phyloP scores from a whole-genome alignment of 2,329 filamentous ascomycete species.

The Fusarium zealandicum region DNA sequence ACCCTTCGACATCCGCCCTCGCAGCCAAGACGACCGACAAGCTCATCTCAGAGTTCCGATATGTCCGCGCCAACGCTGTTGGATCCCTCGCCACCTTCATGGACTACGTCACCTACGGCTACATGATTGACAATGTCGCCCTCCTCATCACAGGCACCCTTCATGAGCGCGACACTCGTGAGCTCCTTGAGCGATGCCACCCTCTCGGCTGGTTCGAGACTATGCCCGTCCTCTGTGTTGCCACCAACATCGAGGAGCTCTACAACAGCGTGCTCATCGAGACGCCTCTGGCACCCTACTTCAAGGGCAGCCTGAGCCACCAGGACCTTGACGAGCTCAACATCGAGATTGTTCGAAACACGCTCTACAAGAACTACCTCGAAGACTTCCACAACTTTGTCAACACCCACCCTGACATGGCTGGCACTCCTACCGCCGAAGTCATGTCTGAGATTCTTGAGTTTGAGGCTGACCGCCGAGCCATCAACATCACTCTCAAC shows the following conservation, averaged over 20 bases:
- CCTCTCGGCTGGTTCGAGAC: slow-evolving; percentile 99
- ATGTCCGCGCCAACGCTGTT: slow-evolving; percentile 91
- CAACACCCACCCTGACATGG: slow-evolving; percentile 85
- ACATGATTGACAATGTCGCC: slow-evolving; percentile 99
- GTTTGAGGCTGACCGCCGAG: slow-evolving; percentile 94
- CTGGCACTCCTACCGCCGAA: slow-evolving; percentile 86
- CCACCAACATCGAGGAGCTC: slow-evolving; percentile 97
- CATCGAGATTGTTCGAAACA: slow-evolving; percentile 99
- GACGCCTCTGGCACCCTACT: slow-evolving; percentile 93
- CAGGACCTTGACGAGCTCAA: slow-evolving; percentile 98
- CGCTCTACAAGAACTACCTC: slow-evolving; percentile 98
- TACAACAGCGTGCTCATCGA: slow-evolving; percentile 99
- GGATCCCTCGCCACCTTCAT: slow-evolving; percentile 94
- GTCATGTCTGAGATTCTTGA: slow-evolving; percentile 96
- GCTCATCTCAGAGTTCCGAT: slow-evolving; percentile 95
- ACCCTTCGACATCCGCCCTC: slow-evolving; percentile 94
- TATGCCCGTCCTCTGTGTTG: slow-evolving; percentile 96
- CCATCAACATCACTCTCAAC: slow-evolving; percentile 99
- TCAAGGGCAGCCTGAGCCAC: slow-evolving; percentile 95
- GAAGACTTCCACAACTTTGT: slow-evolving; percentile 97
- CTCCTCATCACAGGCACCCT: slow-evolving; percentile 97
- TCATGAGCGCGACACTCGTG: slow-evolving; percentile 95
- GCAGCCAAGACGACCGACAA: slow-evolving; percentile 97
- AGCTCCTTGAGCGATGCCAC: slow-evolving; percentile 94
- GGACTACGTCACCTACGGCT: slow-evolving; percentile 97